These are phyloP conservation scores for Aspergillus awamori DNA, from an alignment of 2,329 filamentous ascomycete species.

Conservation along the genomic window DNA sequence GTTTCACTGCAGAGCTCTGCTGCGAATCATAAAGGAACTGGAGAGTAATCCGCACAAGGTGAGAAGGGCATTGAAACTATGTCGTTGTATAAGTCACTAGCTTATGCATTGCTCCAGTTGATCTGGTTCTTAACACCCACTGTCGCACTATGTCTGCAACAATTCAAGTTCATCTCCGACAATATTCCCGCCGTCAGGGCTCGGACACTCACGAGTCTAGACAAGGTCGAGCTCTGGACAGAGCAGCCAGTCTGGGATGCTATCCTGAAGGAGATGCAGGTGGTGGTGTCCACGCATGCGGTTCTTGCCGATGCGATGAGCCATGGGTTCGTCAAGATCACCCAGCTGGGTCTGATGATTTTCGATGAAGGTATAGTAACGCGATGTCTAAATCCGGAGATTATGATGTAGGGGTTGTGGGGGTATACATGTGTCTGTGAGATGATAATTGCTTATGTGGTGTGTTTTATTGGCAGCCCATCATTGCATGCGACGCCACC, in stretches of 20 bases:
- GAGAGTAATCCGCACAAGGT: slow-evolving; percentile 61
- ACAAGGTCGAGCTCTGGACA: slow-evolving; percentile 74
- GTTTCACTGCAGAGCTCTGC: slow-evolving; percentile 57
- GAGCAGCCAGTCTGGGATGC: slow-evolving; percentile 67
- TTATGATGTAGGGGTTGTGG: background rate
- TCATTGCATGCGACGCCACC: slow-evolving; percentile 66
- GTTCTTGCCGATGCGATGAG: slow-evolving; percentile 72
- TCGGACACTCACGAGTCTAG: slow-evolving; percentile 66
- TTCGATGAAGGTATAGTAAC: slow-evolving; percentile 73
- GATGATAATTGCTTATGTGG: background rate
- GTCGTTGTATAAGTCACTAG: background rate
- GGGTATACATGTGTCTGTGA: background rate
- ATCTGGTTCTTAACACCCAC: slow-evolving; percentile 77
- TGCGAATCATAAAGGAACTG: slow-evolving; percentile 68
- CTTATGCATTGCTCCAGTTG: slow-evolving; percentile 29
- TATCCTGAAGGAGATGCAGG: slow-evolving; percentile 63
- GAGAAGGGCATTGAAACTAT: slow-evolving; percentile 9
- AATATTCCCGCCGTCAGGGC: slow-evolving; percentile 63
- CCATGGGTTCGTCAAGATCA: slow-evolving; percentile 72
- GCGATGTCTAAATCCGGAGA: too few species aligned
- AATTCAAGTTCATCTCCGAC: slow-evolving; percentile 60
- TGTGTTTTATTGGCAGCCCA: slow-evolving; percentile 57
- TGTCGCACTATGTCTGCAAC: slow-evolving; percentile 68
- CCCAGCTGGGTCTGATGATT: slow-evolving; percentile 67
- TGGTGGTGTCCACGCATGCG: slow-evolving; percentile 79